Evolutionary conservation across 208 protist species (phyloP).

Genomic region (Crithidia acanthocephali): DNA sequence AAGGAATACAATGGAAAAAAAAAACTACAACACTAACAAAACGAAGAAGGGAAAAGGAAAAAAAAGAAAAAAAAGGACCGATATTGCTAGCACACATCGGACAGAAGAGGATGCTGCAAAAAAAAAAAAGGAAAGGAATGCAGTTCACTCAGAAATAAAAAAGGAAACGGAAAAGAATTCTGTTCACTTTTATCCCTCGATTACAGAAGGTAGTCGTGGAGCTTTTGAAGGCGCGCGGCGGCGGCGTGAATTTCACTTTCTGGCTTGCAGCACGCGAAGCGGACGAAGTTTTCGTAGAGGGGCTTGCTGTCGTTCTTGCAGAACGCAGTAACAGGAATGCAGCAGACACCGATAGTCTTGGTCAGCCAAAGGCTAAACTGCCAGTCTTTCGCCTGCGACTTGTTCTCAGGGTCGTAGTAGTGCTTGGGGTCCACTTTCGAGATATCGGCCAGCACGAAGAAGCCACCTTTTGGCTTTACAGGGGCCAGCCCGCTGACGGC

Average conservation of each 20-base stretch:
- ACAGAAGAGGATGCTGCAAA: neutral
- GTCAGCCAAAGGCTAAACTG: constrained; percentile 92
- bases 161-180: neutral
- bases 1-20: too few species aligned
- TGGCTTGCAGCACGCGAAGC: constrained; percentile 92
- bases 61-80: neutral
- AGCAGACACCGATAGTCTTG: constrained; percentile 79
- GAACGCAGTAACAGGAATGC: constrained; percentile 88
- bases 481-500: constrained; percentile 45
- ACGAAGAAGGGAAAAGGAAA: neutral
- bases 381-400: constrained; percentile 67
- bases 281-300: constrained; percentile 71
- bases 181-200: neutral
- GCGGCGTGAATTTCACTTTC: constrained; percentile 59
- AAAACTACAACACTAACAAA: too few species aligned
- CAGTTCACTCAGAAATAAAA: neutral
- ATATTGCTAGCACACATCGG: neutral
- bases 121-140: neutral
- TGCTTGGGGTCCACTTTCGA: constrained; percentile 65
- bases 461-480: constrained; percentile 69
- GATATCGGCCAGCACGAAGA: constrained; percentile 92
- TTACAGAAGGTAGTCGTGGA: constrained; percentile 41
- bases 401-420: constrained; percentile 65
- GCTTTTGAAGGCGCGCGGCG: constrained; percentile 53
- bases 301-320: constrained; percentile 52